Conservation (phyloP, 345 rosid species). For the Bruguiera sexangula region DNA sequence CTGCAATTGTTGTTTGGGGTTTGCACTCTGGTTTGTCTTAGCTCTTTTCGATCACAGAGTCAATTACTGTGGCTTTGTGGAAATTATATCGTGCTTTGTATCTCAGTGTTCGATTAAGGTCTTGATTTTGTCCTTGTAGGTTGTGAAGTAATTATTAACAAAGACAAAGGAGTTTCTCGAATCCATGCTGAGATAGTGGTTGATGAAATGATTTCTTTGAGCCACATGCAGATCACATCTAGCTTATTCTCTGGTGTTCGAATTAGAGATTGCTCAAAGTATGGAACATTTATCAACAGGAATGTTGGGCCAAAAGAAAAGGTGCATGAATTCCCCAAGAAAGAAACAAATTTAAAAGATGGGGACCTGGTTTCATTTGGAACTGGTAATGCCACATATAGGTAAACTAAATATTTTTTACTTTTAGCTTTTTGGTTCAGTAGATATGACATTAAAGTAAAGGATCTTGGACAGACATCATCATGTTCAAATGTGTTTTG, state of each 20-base stretch:
- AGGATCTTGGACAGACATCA: neutral
- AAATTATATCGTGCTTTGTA: too few relatives aligned
- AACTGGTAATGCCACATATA: conserved; percentile 73
- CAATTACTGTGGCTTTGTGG: too few relatives aligned
- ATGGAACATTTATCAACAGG: conserved; percentile 72
- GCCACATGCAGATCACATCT: conserved; percentile 23
- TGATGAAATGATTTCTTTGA: conserved; percentile 44
- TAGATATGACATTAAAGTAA: neutral
- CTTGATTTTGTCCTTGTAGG: conserved; percentile 34
- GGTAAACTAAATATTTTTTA: conserved; percentile 33
- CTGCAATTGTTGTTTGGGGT: too few relatives aligned
- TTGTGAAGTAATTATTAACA: conserved; percentile 71
- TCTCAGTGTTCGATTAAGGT: too few relatives aligned
- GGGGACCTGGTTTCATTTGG: conserved; percentile 79
- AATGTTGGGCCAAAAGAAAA: conserved; percentile 44
- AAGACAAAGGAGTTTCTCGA: conserved; percentile 88
- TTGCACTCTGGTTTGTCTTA: too few relatives aligned
- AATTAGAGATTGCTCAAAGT: conserved; percentile 79
- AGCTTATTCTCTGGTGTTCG: conserved; percentile 33
- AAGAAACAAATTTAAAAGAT: conserved; percentile 56
- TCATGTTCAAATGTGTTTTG: neutral
- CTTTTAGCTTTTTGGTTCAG: neutral
- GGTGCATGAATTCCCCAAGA: conserved; percentile 59
- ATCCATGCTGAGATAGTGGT: conserved; percentile 73
- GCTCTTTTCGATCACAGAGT: too few relatives aligned